Percentiles rank a stretch among this genome's conserved stretches.
These are phyloP conservation scores for Salinomyces thailandicus DNA, from an alignment of 2,329 filamentous ascomycete species.

Conservation along the genomic window DNA sequence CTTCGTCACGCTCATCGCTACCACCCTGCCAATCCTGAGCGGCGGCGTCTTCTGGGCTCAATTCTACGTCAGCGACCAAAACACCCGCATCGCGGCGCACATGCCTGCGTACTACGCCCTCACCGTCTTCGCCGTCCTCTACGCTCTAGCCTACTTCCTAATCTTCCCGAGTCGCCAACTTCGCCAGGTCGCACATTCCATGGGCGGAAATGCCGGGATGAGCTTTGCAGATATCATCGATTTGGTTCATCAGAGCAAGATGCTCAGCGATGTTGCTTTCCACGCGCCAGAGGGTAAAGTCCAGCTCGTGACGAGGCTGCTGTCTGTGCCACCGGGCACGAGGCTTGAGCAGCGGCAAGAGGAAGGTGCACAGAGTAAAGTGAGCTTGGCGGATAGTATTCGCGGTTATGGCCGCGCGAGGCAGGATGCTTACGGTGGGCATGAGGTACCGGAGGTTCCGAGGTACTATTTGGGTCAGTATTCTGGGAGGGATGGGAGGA, in stretches of 20 bases:
- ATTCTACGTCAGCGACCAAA: conserved; percentile 40
- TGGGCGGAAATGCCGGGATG: conserved; percentile 59
- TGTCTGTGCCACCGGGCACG: conserved; percentile 42
- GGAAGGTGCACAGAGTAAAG: conserved; percentile 16
- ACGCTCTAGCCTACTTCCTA: conserved; percentile 56
- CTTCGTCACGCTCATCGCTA: conserved; percentile 47
- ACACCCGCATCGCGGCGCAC: conserved; percentile 59
- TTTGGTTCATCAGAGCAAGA: conserved; percentile 62
- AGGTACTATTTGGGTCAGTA: conserved; percentile 50
- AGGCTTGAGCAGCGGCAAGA: conserved; percentile 4
- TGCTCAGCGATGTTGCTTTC: conserved; percentile 65
- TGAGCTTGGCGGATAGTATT: conserved; percentile 23
- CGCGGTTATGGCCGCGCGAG: conserved; percentile 24
- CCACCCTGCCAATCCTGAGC: conserved; percentile 55
- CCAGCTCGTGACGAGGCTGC: conserved; percentile 59
- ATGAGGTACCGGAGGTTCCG: conserved; percentile 25
- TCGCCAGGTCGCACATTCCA: conserved; percentile 50
- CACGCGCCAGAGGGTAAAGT: conserved; percentile 54
- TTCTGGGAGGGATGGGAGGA: conserved; percentile 47
- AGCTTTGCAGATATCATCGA: conserved; percentile 67
- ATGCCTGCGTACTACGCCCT: conserved; percentile 62
- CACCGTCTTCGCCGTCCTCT: conserved; percentile 62
- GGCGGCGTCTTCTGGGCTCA: conserved; percentile 67
- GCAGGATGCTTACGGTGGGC: conserved; percentile 8
- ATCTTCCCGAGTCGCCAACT: conserved; percentile 54